phyloP scores from a whole-genome alignment of 352 stramenopile genomes.

The Phytophthora fragariae region DNA sequence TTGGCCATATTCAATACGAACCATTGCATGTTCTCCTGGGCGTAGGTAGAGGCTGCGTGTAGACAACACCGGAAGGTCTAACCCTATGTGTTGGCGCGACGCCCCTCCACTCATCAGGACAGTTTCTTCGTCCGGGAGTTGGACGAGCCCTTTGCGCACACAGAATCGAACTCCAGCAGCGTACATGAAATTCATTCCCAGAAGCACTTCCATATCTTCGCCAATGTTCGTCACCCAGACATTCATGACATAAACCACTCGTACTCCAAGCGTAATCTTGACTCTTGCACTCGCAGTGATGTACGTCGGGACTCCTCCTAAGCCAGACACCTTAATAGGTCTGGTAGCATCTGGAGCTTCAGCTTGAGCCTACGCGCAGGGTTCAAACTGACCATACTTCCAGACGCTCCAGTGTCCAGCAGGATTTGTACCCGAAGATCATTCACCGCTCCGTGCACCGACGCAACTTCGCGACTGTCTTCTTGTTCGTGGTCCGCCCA shows the following conservation, averaged over 20 bases:
- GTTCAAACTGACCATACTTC: slow-evolving; percentile 4
- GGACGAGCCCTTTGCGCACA: background rate
- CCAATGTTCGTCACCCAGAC: slow-evolving; percentile 35
- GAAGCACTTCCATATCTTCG: slow-evolving; percentile 25
- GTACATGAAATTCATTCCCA: slow-evolving; percentile 45
- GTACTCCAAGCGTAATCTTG: background rate
- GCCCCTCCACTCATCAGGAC: background rate
- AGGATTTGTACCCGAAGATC: background rate
- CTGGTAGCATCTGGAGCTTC: background rate
- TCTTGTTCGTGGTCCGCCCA: background rate
- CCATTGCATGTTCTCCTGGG: background rate
- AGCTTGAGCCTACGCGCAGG: slow-evolving; percentile 9
- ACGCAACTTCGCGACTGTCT: background rate
- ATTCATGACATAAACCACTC: background rate
- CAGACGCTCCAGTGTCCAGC: background rate
- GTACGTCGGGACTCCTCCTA: background rate
- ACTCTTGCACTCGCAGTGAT: background rate
- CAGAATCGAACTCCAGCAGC: slow-evolving; percentile 22
- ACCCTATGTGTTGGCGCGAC: background rate
- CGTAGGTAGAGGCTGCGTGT: background rate
- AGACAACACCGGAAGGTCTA: background rate
- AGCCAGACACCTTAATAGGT: background rate
- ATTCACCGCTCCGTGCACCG: background rate
- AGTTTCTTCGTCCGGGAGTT: slow-evolving; percentile 9
- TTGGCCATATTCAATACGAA: background rate